These are phyloP conservation scores for Solanum infundibuliforme DNA, from an alignment of 257 asterid species.

Conservation along the genomic window DNA sequence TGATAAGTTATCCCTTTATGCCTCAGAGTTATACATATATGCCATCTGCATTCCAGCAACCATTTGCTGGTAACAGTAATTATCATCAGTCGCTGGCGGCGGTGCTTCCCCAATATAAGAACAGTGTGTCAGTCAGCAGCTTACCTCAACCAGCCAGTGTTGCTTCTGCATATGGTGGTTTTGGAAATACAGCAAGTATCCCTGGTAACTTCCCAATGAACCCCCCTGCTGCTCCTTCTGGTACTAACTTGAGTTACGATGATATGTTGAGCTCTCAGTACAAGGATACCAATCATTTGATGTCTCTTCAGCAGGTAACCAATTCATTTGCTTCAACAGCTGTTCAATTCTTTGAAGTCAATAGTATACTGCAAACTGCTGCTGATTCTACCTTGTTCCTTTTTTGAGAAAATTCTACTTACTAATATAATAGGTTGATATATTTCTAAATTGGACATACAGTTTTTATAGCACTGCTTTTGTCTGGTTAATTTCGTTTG, in stretches of 20 bases:
- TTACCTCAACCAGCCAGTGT: slow-evolving; percentile 67
- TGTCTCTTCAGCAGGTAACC: slow-evolving; percentile 71
- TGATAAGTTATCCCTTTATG: slow-evolving; percentile 60
- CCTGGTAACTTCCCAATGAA: slow-evolving; percentile 68
- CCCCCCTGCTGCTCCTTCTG: slow-evolving; percentile 50
- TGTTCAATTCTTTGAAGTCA: neutral
- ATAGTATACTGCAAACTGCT: neutral
- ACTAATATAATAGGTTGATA: neutral
- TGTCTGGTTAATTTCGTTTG: neutral
- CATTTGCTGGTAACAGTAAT: slow-evolving; percentile 45
- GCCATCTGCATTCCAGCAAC: slow-evolving; percentile 77
- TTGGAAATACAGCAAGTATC: slow-evolving; percentile 31
- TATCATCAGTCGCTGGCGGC: slow-evolving; percentile 71
- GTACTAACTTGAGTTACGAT: slow-evolving; percentile 43
- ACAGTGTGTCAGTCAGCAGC: slow-evolving; percentile 48
- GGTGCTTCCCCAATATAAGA: slow-evolving; percentile 54
- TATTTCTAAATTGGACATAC: neutral
- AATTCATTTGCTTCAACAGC: neutral
- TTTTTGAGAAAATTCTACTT: neutral
- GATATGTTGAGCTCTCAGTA: slow-evolving; percentile 65
- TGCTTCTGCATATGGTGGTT: slow-evolving; percentile 62
- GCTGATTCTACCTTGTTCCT: neutral
- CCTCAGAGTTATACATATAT: slow-evolving; percentile 63
- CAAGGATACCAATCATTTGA: slow-evolving; percentile 55
- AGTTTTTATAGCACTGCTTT: neutral